Percentiles rank a stretch among this genome's conserved stretches.
These are phyloP conservation scores for Histomonas meleagridis DNA, from an alignment of 208 protist species.

Conservation along the genomic window DNA sequence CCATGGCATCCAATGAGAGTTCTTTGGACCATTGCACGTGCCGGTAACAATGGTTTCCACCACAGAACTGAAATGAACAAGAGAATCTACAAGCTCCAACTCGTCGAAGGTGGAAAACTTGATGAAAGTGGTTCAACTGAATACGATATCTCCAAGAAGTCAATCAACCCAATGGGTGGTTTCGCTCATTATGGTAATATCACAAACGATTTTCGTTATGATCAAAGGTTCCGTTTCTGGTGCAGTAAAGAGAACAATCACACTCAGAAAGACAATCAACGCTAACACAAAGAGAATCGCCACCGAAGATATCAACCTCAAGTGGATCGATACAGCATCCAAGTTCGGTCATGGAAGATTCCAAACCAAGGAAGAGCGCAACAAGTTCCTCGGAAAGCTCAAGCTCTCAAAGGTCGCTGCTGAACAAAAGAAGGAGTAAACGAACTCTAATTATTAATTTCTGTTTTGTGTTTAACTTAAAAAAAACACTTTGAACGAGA, in stretches of 20 bases:
- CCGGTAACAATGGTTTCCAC: constrained; percentile 94
- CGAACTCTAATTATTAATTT: too few species aligned
- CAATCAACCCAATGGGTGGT: constrained; percentile 95
- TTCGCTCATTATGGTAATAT: constrained; percentile 94
- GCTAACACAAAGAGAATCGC: background rate
- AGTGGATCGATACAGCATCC: constrained; percentile 94
- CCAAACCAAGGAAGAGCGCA: constrained; percentile 93
- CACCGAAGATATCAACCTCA: background rate
- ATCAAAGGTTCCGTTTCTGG: constrained; percentile 82
- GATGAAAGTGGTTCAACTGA: constrained; percentile 74
- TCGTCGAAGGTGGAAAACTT: constrained; percentile 38
- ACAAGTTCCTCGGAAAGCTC: constrained; percentile 77
- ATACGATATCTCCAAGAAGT: constrained; percentile 91
- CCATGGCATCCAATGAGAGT: constrained; percentile 94
- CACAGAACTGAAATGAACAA: constrained; percentile 97
- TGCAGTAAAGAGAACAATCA: background rate
- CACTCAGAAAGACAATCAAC: background rate
- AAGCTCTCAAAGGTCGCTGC: constrained; percentile 51
- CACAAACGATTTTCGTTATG: constrained; percentile 89
- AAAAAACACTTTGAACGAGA: too few species aligned
- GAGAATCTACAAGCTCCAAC: constrained; percentile 94
- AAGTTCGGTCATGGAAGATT: constrained; percentile 96
- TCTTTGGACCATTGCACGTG: constrained; percentile 83
- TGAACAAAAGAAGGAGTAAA: too few species aligned
- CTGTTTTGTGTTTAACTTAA: too few species aligned